These are phyloP conservation scores for Beauveria bassiana DNA, from an alignment of 2,329 filamentous ascomycete species.

Conservation along the genomic window DNA sequence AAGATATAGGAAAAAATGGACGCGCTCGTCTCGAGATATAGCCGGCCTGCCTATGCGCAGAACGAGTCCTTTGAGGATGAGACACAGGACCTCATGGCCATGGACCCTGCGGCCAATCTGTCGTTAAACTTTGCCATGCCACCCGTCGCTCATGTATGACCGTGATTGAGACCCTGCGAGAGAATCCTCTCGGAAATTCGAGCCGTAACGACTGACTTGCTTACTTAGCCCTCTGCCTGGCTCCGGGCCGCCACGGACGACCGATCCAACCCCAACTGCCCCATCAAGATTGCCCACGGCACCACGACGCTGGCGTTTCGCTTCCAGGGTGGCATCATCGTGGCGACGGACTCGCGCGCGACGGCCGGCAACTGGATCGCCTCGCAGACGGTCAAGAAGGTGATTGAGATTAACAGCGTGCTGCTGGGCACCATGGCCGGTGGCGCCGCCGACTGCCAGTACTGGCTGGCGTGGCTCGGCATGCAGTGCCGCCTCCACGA, in stretches of 20 bases:
- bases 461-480: conserved; percentile 97
- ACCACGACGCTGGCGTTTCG: conserved; percentile 97
- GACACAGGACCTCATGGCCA: conserved; percentile 65
- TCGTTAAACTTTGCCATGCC: conserved; percentile 94
- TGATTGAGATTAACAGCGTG: conserved; percentile 95
- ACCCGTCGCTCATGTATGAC: conserved; percentile 74
- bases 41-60: conserved; percentile 63
- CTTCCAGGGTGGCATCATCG: conserved; percentile 97
- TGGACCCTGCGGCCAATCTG: conserved; percentile 65
- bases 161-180: neutral
- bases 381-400: conserved; percentile 99
- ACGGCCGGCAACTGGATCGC: conserved; percentile 99
- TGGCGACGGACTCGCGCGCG: conserved; percentile 93
- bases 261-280: conserved; percentile 90
- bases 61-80: conserved; percentile 66
- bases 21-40: conserved; percentile 86
- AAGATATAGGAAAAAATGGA: conserved; percentile 57
- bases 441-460: conserved; percentile 98
- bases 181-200: neutral
- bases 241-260: conserved; percentile 96
- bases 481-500: conserved; percentile 99
- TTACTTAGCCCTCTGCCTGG: conserved; percentile 72
- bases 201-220: neutral
- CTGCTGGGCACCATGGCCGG: conserved; percentile 97
- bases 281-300: conserved; percentile 98